Conservation (phyloP, 768 basidiomycete genomes). For the Leccinellum albellum region DNA sequence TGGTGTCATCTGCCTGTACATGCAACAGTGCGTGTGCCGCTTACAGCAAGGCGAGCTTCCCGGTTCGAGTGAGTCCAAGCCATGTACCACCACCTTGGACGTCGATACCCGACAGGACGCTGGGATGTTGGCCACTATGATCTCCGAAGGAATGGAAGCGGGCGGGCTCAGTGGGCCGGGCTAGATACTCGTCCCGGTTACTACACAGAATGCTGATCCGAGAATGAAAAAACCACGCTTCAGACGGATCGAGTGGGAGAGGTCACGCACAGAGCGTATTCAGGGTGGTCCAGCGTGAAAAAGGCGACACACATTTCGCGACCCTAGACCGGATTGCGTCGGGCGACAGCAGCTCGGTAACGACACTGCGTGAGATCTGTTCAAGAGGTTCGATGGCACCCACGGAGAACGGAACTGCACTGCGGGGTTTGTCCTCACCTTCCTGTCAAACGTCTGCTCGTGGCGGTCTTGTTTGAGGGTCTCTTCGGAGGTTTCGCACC, state of each 20-base stretch:
- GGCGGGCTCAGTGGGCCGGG: conserved; percentile 62
- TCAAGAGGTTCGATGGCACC: not conserved
- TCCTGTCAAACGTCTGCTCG: conserved; percentile 7
- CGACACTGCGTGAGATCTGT: not conserved
- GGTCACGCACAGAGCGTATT: conserved; percentile 65
- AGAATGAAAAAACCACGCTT: not conserved
- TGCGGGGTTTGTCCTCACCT: not conserved
- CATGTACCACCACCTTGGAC: conserved; percentile 73
- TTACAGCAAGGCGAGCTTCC: conserved; percentile 70
- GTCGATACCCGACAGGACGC: conserved; percentile 74
- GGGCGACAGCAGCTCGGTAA: not conserved
- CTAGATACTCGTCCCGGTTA: conserved; percentile 74
- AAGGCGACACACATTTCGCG: conserved; percentile 70
- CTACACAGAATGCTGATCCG: conserved; percentile 59
- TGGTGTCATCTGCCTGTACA: not conserved
- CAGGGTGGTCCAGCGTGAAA: conserved; percentile 72
- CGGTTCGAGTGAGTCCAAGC: conserved; percentile 67
- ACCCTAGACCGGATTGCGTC: not conserved
- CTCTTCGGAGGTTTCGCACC: conserved; percentile 7
- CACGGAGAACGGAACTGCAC: not conserved
- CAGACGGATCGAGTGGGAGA: conserved; percentile 1
- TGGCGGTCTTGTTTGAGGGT: conserved; percentile 5
- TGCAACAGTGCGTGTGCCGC: conserved; percentile 22
- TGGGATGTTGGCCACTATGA: conserved; percentile 21
- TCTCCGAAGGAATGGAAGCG: conserved; percentile 63